phyloP scores from a whole-genome alignment of 2,329 filamentous ascomycete species.

The Epichloe aotearoae region DNA sequence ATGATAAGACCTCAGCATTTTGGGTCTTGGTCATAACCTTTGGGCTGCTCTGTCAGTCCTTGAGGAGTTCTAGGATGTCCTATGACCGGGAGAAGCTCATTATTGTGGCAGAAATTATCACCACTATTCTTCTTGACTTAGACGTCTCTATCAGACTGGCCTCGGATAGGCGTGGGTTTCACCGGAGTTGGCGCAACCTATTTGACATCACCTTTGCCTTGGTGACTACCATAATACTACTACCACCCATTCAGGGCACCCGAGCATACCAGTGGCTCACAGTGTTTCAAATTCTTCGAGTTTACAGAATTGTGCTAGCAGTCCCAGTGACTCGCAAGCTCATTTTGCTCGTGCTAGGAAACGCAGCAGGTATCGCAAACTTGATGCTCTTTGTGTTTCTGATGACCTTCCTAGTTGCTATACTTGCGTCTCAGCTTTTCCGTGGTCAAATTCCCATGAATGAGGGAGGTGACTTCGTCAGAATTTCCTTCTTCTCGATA shows the following conservation, averaged over 20 bases:
- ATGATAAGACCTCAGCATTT: slow-evolving; percentile 58
- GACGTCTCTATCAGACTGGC: slow-evolving; percentile 73
- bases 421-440: slow-evolving; percentile 88
- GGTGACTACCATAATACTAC: slow-evolving; percentile 70
- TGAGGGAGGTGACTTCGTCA: slow-evolving; percentile 44
- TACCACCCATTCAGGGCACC: slow-evolving; percentile 64
- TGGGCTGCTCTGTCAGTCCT: slow-evolving; percentile 65
- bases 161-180: slow-evolving; percentile 71
- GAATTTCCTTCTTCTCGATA: slow-evolving; percentile 74
- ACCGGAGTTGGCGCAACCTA: slow-evolving; percentile 58
- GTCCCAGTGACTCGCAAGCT: slow-evolving; percentile 78
- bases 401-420: slow-evolving; percentile 84
- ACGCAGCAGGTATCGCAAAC: slow-evolving; percentile 83
- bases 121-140: slow-evolving; percentile 64
- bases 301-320: slow-evolving; percentile 83
- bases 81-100: slow-evolving; percentile 49
- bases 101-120: slow-evolving; percentile 54
- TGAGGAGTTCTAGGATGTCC: slow-evolving; percentile 66
- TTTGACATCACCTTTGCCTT: slow-evolving; percentile 71
- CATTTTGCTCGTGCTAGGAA: slow-evolving; percentile 78
- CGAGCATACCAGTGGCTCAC: slow-evolving; percentile 79
- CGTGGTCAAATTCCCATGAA: slow-evolving; percentile 66
- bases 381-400: slow-evolving; percentile 93
- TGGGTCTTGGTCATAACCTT: slow-evolving; percentile 75
- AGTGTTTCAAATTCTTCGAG: slow-evolving; percentile 82